Conservation (phyloP, 768 basidiomycete genomes). For the Boletus edulis region DNA sequence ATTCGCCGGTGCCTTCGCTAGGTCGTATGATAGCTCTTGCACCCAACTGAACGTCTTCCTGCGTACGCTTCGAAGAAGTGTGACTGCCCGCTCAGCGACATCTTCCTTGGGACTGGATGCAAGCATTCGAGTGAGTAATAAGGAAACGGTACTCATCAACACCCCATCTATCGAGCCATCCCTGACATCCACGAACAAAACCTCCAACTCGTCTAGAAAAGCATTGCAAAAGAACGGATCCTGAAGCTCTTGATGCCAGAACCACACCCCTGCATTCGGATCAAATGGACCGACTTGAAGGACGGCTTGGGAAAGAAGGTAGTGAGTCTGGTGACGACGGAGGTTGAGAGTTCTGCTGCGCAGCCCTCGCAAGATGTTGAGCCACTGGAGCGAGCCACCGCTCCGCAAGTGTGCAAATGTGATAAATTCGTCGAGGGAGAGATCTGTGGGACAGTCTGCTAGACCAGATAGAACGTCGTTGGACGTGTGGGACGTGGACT, state of each 20-base stretch:
- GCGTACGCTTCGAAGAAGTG: background rate
- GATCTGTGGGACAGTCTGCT: background rate
- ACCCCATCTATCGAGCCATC: slow-evolving; percentile 20
- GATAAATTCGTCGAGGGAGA: background rate
- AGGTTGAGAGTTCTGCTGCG: background rate
- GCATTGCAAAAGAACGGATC: background rate
- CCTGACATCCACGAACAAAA: background rate
- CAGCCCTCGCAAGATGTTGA: background rate
- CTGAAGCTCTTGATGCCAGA: background rate
- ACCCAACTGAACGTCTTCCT: background rate
- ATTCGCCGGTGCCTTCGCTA: background rate
- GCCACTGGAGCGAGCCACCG: background rate
- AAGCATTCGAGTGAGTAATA: slow-evolving; percentile 18
- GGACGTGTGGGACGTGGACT: background rate
- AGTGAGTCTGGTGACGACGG: background rate
- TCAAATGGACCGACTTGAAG: background rate
- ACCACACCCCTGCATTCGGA: background rate
- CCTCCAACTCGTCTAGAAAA: background rate
- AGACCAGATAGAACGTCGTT: background rate
- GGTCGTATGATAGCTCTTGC: background rate
- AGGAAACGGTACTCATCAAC: slow-evolving; percentile 30
- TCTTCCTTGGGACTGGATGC: background rate
- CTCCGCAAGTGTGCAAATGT: background rate
- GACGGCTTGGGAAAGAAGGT: background rate
- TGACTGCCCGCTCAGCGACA: background rate